A percentile compares a stretch with the other conserved stretches of the same genome.
Evolutionary conservation across 1,284 basidiomycete genomes (phyloP).

Genomic region (Singerocomus inundabilis): DNA sequence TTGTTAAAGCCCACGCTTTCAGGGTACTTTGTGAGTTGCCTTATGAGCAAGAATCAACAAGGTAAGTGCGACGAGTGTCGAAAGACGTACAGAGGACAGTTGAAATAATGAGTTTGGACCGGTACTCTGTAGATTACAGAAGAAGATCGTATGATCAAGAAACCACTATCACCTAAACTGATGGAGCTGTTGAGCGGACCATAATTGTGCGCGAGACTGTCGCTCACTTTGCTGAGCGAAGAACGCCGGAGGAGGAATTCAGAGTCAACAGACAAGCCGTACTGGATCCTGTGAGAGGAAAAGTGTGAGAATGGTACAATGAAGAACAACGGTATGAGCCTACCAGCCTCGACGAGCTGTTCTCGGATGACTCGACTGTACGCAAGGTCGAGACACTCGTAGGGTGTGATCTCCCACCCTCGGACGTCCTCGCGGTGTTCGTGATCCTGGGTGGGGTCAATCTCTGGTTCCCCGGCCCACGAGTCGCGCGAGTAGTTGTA

Average conservation of each 20-base stretch:
- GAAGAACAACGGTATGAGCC: constrained; percentile 22
- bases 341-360: constrained; percentile 70
- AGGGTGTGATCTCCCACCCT: constrained; percentile 69
- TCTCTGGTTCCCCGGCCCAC: constrained; percentile 71
- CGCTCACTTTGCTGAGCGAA: constrained; percentile 78
- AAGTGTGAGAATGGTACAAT: background rate
- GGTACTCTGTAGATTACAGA: constrained; percentile 62
- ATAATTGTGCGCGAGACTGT: background rate
- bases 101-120: constrained; percentile 79
- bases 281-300: constrained; percentile 64
- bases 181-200: constrained; percentile 6
- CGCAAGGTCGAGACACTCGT: constrained; percentile 69
- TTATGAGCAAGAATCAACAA: constrained; percentile 28
- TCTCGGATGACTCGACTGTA: constrained; percentile 73
- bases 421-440: constrained; percentile 50
- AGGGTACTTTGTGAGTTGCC: constrained; percentile 72
- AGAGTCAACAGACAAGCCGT: constrained; percentile 81
- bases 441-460: constrained; percentile 50
- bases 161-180: constrained; percentile 86
- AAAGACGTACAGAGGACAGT: constrained; percentile 53
- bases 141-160: constrained; percentile 72
- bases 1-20: constrained; percentile 44
- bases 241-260: constrained; percentile 70
- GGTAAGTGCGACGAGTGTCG: background rate
- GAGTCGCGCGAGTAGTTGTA: constrained; percentile 64